Evolutionary conservation across 805 yeast genomes (phyloP).

Genomic region (Pichia thaimueangensis): DNA sequence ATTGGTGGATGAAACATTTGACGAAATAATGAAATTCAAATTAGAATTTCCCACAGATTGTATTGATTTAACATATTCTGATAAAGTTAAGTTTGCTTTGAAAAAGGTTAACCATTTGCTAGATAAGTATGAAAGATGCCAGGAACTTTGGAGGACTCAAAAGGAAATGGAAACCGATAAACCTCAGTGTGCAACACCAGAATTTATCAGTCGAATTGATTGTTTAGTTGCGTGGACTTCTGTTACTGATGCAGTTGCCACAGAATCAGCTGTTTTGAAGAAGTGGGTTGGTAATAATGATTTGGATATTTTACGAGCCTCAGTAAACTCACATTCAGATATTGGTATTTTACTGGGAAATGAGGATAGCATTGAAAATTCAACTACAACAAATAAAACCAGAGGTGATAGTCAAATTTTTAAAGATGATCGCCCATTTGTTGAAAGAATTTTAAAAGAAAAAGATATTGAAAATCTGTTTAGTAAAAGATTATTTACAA

Average conservation of each 20-base stretch:
- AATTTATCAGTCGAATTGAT: constrained; percentile 59
- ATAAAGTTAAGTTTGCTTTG: constrained; percentile 31
- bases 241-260: constrained; percentile 59
- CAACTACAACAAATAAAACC: not conserved
- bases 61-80: constrained; percentile 15
- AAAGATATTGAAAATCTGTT: constrained; percentile 70
- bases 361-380: not conserved
- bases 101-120: constrained; percentile 51
- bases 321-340: not conserved
- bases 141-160: constrained; percentile 71
- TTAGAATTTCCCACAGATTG: constrained; percentile 36
- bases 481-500: constrained; percentile 57
- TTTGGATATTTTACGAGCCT: constrained; percentile 49
- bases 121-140: constrained; percentile 56
- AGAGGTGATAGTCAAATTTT: constrained; percentile 30
- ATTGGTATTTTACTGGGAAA: not conserved
- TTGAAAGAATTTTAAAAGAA: constrained; percentile 77
- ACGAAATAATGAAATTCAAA: constrained; percentile 60
- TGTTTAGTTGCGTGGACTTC: constrained; percentile 83
- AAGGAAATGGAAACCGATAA: constrained; percentile 76
- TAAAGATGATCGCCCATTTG: constrained; percentile 65
- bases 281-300: constrained; percentile 84
- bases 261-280: constrained; percentile 54
- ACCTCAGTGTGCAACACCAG: constrained; percentile 59
- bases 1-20: constrained; percentile 64